A percentile compares a stretch with the other conserved stretches of the same genome.
Conservation (phyloP, 108 stramenopile genomes). For the Stephanodiscus triporus region DNA sequence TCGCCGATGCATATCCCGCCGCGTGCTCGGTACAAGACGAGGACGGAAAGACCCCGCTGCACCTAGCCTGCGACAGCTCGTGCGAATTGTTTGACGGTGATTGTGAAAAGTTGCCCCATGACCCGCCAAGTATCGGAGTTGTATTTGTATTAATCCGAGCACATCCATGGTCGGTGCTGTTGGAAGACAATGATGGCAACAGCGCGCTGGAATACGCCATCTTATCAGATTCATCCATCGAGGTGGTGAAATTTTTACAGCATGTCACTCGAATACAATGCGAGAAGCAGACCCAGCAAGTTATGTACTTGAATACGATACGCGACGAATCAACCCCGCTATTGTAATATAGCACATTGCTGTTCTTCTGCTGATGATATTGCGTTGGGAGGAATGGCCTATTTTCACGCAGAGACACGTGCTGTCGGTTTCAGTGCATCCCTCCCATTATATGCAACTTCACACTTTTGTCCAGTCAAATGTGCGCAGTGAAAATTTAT, state of each 20-base stretch:
- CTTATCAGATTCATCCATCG: not conserved
- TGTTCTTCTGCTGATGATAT: too few relatives aligned
- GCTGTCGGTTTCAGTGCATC: too few relatives aligned
- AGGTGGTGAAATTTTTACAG: not conserved
- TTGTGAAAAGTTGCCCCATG: not conserved
- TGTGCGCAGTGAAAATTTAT: too few relatives aligned
- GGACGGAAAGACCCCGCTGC: not conserved
- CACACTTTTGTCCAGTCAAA: too few relatives aligned
- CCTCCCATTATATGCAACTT: too few relatives aligned
- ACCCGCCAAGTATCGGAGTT: not conserved
- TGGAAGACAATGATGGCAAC: slow-evolving; percentile 1
- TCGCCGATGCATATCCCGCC: not conserved
- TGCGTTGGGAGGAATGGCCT: too few relatives aligned
- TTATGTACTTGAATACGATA: not conserved
- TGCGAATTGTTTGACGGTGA: not conserved
- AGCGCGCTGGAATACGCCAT: slow-evolving; percentile 4
- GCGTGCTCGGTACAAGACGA: slow-evolving; percentile 1
- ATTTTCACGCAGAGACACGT: too few relatives aligned
- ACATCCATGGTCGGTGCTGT: not conserved
- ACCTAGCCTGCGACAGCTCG: too few relatives aligned
- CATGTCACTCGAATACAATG: not conserved
- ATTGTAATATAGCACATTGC: not conserved
- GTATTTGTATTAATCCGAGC: not conserved
- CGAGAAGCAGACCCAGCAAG: not conserved
- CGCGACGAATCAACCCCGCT: not conserved